Percentiles rank a stretch among this genome's conserved stretches.
These are phyloP conservation scores for Annulohypoxylon stygium DNA, from an alignment of 495 filamentous ascomycete genomes.

Conservation along the genomic window DNA sequence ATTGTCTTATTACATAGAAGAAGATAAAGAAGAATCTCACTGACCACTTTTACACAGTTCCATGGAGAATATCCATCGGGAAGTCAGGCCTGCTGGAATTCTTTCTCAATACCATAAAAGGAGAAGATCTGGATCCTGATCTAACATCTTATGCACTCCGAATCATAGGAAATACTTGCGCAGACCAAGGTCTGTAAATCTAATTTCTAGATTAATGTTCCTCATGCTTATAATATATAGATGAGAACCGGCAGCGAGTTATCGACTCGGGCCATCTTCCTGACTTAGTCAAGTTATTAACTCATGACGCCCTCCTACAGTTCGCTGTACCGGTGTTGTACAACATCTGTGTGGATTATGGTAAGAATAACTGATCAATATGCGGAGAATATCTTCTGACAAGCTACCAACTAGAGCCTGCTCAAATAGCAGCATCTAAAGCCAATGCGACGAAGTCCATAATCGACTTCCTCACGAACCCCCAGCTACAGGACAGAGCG, in stretches of 20 bases:
- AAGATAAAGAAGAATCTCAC: neutral
- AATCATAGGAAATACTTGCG: constrained; percentile 83
- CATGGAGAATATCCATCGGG: constrained; percentile 74
- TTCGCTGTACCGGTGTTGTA: constrained; percentile 76
- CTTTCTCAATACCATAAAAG: constrained; percentile 69
- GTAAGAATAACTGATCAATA: constrained; percentile 57
- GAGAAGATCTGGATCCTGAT: constrained; percentile 47
- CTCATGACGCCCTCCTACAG: constrained; percentile 62
- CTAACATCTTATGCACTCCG: constrained; percentile 70
- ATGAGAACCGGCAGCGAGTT: constrained; percentile 78
- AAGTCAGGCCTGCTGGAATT: constrained; percentile 76
- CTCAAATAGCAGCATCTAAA: constrained; percentile 65
- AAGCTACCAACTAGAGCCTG: constrained; percentile 59
- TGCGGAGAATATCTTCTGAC: constrained; percentile 32
- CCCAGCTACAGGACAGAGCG: constrained; percentile 45
- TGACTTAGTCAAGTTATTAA: constrained; percentile 67
- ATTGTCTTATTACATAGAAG: neutral
- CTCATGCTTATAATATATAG: constrained; percentile 55
- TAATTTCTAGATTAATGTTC: too few species aligned
- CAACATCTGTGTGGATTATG: constrained; percentile 81
- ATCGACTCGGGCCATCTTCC: constrained; percentile 69
- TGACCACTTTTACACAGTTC: constrained; percentile 55
- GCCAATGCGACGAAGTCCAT: constrained; percentile 57
- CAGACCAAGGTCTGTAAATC: constrained; percentile 80
- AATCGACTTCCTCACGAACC: constrained; percentile 56